A percentile compares a stretch with the other conserved stretches of the same genome.
Conservation (phyloP, 495 filamentous ascomycete species). For the Hyaloscypha bicolor region DNA sequence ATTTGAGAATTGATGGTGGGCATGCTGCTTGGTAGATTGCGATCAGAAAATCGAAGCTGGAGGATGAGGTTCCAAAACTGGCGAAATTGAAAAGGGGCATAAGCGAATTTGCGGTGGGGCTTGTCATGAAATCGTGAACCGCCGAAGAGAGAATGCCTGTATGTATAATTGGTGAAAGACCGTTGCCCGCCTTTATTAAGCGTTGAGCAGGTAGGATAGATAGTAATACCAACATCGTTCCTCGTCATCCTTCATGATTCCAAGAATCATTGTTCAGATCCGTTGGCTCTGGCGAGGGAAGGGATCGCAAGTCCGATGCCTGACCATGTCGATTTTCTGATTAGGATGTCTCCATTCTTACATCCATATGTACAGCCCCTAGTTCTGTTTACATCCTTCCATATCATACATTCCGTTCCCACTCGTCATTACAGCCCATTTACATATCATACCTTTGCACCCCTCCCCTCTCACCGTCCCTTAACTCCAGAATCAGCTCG, state of each 20-base stretch:
- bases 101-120: not conserved
- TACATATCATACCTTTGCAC: conserved; percentile 54
- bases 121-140: not conserved
- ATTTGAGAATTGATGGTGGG: conserved; percentile 81
- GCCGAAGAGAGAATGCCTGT: not conserved
- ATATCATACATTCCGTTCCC: conserved; percentile 53
- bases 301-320: too few species aligned
- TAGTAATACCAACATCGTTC: not conserved
- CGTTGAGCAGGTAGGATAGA: not conserved
- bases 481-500: conserved; percentile 29
- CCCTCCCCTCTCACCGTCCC: not conserved
- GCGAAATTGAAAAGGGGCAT: not conserved
- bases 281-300: too few species aligned
- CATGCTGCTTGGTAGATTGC: conserved; percentile 71
- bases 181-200: not conserved
- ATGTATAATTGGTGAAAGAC: not conserved
- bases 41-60: not conserved
- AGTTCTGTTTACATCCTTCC: conserved; percentile 34
- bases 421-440: conserved; percentile 58
- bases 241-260: not conserved
- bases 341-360: too few species aligned
- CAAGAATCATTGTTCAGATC: too few species aligned
- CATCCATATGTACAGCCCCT: not conserved
- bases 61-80: not conserved
- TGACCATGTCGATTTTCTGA: too few species aligned